Evolutionary conservation across 768 basidiomycete species (phyloP), one percentile per base, ranked within the genome.

Genomic region (Artomyces pyxidatus): DNA sequence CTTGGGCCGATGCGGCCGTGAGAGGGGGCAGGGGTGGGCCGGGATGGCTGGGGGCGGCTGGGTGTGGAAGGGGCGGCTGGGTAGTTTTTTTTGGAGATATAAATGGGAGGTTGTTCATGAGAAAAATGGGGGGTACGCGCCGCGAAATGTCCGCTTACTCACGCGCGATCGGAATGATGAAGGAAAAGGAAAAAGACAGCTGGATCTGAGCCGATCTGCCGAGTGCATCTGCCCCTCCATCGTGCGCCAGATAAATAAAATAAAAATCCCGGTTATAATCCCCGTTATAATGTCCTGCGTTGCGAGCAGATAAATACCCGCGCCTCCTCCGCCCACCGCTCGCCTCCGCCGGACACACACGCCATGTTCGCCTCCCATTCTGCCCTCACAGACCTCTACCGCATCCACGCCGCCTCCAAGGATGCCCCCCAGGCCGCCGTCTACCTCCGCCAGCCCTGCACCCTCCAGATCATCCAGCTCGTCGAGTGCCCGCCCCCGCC

Each of bases 1-100:
- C 72, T 97, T 57, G 82, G 80, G 55, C 92, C 92, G 53, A 91
- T 91, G 88, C 71, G 88, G 59, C 88, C 88, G 58, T 90, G 73
- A 81, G 58, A 51, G 55, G 44, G 47, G 23, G 37, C 25, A 37
- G 51, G 37, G 39, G 40, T 47, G 37, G 35, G 37, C 50, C 19
- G 47, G 41, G 50, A 30, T 47, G 52, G 25, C 22, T 7, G 42
- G 37, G 44, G n/a, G 37, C 27, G 38, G 47, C 30, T 26, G 52
- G 46, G 49, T 51, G 49, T 41, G 52, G 45, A 43, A 27, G 37
- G 21, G 44, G 42, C 35, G 42, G 32, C 10, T 19, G 40, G 39
- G 38, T 51, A 30, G 39, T 9, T 51, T 40, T 35, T 32, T 38
- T 27, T 37, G 32, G 37, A 27, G 38, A 42, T n/a, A n/a, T n/a